Evolutionary conservation across 225 moss, liverwort and hornwort genomes (phyloP), one percentile per base, ranked within the genome.

Genomic region (Straminergon stramineum): DNA sequence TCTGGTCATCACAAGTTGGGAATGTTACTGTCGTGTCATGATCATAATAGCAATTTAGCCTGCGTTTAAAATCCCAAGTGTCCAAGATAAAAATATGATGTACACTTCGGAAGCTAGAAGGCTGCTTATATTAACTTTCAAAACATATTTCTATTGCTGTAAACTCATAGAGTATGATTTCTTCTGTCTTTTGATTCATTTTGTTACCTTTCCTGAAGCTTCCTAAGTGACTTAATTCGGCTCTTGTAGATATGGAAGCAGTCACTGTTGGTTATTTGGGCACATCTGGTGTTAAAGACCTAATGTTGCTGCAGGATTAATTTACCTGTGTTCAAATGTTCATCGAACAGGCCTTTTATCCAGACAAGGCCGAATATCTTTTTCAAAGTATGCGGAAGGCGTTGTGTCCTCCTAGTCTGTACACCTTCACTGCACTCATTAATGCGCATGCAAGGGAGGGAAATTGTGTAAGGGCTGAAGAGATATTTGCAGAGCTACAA

Each of bases 381-480:
- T 96, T 97, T 76, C 91, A 88, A 84, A 93, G 92, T 41, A 97
- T 99, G 99, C 86, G 88, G 57, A 88, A 88, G 78, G 92, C 94
- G 32, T 83, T 94, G 66, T 97, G 96, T 88, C 95, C 92, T 89
- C 96, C 99, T 51, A 95, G 92, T 89, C 92, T 99, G 48, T 99
- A 92, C 85, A 91, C 95, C 53, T 92, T 95, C 91, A 97, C 99
- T 61, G 97, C 97, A 64, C 92, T 99, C 77, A 97, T 97, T 27
- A 99, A 99, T 92, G 96, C 99, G 45, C 96, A 96, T 91, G 97
- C 97, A 79, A 95, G 93, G 88, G 92, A 94, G 74, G 99, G 99
- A 48, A 91, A 94, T 75, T 99, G 96, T 90, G 93, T 93, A 70
- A 95, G 97, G 85, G 99, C 99, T 41, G 99, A 97, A 91, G 90